These are phyloP conservation scores for Sordaria brevicollis DNA, from an alignment of 495 filamentous ascomycete species.

Conservation along the genomic window DNA sequence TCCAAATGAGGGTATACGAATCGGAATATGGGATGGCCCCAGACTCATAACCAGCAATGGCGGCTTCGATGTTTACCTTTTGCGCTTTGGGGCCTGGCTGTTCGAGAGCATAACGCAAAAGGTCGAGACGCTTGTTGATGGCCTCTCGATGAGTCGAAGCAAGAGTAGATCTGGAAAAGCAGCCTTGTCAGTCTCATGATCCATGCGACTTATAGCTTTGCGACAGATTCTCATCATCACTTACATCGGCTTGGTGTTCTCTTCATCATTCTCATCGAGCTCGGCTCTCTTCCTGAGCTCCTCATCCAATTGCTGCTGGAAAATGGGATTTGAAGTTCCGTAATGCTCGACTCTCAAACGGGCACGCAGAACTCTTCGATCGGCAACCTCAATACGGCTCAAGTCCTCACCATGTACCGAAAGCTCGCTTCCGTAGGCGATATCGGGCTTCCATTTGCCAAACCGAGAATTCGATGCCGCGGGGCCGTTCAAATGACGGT, in stretches of 20 bases:
- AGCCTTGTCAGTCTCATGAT: neutral
- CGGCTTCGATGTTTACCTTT: conserved; percentile 31
- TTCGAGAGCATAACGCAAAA: conserved; percentile 20
- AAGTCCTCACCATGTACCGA: conserved; percentile 25
- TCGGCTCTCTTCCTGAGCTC: conserved; percentile 20
- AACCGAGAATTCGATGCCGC: neutral
- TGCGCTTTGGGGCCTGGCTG: conserved; percentile 25
- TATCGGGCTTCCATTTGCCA: conserved; percentile 14
- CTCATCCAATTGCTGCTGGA: conserved; percentile 20
- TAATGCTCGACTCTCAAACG: conserved; percentile 23
- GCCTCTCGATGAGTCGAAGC: conserved; percentile 10
- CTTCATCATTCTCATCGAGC: conserved; percentile 27
- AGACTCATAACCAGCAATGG: conserved; percentile 31
- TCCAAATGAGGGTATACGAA: conserved; percentile 35
- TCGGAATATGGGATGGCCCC: conserved; percentile 30
- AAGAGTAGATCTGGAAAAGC: conserved; percentile 9
- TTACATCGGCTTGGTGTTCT: conserved; percentile 30
- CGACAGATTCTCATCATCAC: neutral
- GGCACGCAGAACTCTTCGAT: conserved; percentile 27
- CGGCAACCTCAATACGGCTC: conserved; percentile 27
- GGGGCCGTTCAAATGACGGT: neutral
- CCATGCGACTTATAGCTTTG: neutral
- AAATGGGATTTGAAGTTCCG: conserved; percentile 8
- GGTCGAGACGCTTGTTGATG: conserved; percentile 21
- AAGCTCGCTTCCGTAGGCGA: conserved; percentile 14